A percentile compares a stretch with the other conserved stretches of the same genome.
phyloP scores from a whole-genome alignment of 345 rosid species.

The Pistacia vera region DNA sequence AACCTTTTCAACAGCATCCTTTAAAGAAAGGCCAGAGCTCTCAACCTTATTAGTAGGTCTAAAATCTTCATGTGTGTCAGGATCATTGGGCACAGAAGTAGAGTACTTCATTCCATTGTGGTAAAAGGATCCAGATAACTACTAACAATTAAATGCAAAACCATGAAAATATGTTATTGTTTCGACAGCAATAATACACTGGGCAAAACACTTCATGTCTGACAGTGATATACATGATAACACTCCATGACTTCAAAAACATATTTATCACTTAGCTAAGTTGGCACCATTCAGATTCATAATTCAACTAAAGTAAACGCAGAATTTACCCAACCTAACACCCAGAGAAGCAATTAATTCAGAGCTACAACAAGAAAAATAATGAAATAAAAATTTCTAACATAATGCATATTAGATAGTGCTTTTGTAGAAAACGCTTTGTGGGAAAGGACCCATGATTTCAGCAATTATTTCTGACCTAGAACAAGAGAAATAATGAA shows the following conservation, averaged over 20 bases:
- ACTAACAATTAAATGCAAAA: conserved; percentile 17
- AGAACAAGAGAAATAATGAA: not conserved
- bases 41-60: conserved; percentile 62
- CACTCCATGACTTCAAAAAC: not conserved
- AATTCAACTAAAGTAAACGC: not conserved
- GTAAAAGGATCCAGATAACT: conserved; percentile 49
- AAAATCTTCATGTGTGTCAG: conserved; percentile 89
- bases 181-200: not conserved
- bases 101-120: conserved; percentile 50
- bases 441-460: not conserved
- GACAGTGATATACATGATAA: not conserved
- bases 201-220: not conserved
- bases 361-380: not conserved
- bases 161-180: not conserved
- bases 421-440: not conserved
- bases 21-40: conserved; percentile 48
- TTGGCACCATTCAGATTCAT: not conserved
- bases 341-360: not conserved
- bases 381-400: not conserved
- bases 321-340: not conserved
- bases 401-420: not conserved
- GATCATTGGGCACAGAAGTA: conserved; percentile 61
- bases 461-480: not conserved
- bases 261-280: not conserved
- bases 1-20: conserved; percentile 83